Evolutionary conservation across 257 asterid species (phyloP).

Genomic region (Verbena officinalis): DNA sequence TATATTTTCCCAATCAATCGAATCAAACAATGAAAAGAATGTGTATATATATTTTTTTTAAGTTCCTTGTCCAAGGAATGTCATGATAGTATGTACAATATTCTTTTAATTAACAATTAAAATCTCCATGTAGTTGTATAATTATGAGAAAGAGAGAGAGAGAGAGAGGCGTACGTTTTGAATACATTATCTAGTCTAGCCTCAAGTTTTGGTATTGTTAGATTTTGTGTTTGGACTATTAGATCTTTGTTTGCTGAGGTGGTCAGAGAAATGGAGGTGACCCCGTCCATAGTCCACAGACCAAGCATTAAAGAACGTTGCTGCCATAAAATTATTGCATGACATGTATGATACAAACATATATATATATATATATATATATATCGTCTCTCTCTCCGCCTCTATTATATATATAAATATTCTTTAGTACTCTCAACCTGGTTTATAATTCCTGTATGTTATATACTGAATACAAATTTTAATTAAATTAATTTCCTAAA

Average conservation of each 20-base stretch:
- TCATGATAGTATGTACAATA: neutral
- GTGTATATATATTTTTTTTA: too few relatives aligned
- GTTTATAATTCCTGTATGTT: too few relatives aligned
- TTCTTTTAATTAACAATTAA: neutral
- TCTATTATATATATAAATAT: too few relatives aligned
- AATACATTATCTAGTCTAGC: slow-evolving; percentile 10
- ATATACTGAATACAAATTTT: too few relatives aligned
- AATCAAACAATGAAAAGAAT: too few relatives aligned
- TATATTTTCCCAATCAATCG: too few relatives aligned
- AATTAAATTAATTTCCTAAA: too few relatives aligned
- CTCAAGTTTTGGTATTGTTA: slow-evolving; percentile 35
- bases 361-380: neutral
- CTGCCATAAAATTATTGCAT: slow-evolving; percentile 38
- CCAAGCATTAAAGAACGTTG: slow-evolving; percentile 44
- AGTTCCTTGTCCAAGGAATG: neutral
- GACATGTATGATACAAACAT: slow-evolving; percentile 4
- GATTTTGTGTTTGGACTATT: slow-evolving; percentile 63
- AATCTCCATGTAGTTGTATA: too few relatives aligned
- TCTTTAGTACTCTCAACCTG: too few relatives aligned
- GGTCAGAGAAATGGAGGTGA: slow-evolving; percentile 54
- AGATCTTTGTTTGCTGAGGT: slow-evolving; percentile 76
- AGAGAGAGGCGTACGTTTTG: slow-evolving; percentile 12
- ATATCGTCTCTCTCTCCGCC: too few relatives aligned
- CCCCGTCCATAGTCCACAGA: slow-evolving; percentile 28
- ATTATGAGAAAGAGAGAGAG: neutral